phyloP scores from a whole-genome alignment of 2,329 filamentous ascomycete genomes.

The Fusarium clavum region DNA sequence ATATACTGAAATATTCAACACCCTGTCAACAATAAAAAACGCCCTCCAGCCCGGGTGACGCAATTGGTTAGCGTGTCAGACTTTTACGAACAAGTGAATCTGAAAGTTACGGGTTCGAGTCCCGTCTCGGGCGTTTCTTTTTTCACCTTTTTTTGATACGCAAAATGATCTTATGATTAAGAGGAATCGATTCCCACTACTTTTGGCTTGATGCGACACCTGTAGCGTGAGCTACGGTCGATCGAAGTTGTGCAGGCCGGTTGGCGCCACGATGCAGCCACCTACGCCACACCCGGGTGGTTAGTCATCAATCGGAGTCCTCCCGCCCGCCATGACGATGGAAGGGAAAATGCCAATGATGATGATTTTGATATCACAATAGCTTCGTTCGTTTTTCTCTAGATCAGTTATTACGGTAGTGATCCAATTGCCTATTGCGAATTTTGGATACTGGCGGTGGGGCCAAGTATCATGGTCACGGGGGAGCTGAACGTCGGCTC shows the following conservation, averaged over 20 bases:
- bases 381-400: too few relatives aligned
- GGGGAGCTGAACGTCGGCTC: too few relatives aligned
- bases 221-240: neutral
- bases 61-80: conserved; percentile 37
- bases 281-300: fast-evolving
- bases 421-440: too few relatives aligned
- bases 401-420: too few relatives aligned
- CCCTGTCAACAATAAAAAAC: neutral
- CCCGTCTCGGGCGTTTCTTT: neutral
- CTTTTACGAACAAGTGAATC: conserved; percentile 24
- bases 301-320: neutral
- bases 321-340: neutral
- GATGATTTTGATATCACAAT: too few relatives aligned
- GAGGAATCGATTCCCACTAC: fast-evolving
- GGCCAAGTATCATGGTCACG: too few relatives aligned
- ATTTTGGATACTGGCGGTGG: too few relatives aligned
- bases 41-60: conserved; percentile 16
- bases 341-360: neutral
- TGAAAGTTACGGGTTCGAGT: conserved; percentile 24
- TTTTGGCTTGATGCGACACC: neutral
- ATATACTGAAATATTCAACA: neutral
- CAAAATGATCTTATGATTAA: fast-evolving
- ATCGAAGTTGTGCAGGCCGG: neutral
- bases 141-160: fast-evolving
- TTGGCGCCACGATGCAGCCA: neutral